Evolutionary conservation across 331 rosid species (phyloP).

Genomic region (Pyracantha coccinea): DNA sequence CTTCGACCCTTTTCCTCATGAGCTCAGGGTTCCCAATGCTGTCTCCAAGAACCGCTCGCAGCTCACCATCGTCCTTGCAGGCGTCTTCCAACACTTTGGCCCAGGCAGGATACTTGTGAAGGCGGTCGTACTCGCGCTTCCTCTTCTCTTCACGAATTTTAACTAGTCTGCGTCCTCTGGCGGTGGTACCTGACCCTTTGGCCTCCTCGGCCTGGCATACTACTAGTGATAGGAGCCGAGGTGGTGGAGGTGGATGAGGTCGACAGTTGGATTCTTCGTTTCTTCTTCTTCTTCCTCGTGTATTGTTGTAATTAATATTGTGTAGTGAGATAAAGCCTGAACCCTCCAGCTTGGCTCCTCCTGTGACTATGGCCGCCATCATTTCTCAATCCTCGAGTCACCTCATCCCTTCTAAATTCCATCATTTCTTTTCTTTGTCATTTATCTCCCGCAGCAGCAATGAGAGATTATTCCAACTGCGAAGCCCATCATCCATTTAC

Average conservation of each 20-base stretch:
- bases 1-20: slow-evolving; percentile 81
- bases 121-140: slow-evolving; percentile 54
- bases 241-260: neutral
- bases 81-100: slow-evolving; percentile 86
- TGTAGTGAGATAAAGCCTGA: neutral
- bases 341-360: neutral
- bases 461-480: too few relatives aligned
- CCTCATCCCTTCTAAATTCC: too few relatives aligned
- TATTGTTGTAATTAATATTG: neutral
- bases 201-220: neutral
- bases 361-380: slow-evolving; percentile 9
- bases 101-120: slow-evolving; percentile 82
- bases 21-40: slow-evolving; percentile 84
- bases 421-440: too few relatives aligned
- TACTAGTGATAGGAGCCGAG: neutral
- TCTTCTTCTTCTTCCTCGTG: neutral
- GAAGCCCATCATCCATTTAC: too few relatives aligned
- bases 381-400: too few relatives aligned
- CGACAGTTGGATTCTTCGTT: neutral
- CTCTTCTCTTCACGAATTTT: slow-evolving; percentile 76
- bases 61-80: slow-evolving; percentile 77
- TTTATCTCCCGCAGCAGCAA: too few relatives aligned
- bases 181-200: slow-evolving; percentile 75
- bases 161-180: slow-evolving; percentile 72
- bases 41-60: slow-evolving; percentile 81